Evolutionary conservation across 768 basidiomycete species (phyloP), one percentile per base, ranked within the genome.

Genomic region (Rhodotorula sphaerocarpa): DNA sequence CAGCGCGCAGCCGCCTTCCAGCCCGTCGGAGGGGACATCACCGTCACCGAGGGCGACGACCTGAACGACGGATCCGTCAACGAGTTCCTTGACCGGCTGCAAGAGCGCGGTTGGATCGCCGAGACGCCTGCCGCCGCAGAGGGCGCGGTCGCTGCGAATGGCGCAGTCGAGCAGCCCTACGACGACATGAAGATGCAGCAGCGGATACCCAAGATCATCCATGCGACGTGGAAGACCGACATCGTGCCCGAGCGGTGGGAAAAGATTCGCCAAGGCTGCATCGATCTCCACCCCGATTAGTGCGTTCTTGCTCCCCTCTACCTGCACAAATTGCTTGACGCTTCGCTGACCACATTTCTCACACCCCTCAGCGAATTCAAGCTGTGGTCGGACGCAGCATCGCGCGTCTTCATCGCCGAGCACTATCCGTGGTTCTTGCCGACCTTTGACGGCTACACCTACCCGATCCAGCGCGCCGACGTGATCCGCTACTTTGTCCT

Each of bases 201-300:
- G 14, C 53, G 54, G 69, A 84, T 97, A 42, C 95, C 92, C 5
- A 82, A 89, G 54, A 88, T 99, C 61, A 82, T 99, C 51, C 95
- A 99, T 76, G 93, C 96, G 81, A 97, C 95, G 28, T 99, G 95
- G 95, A 95, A 92, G 79, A 84, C 86, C 15, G 86, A 92, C 57
- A 82, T 81, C 0, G 79, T 99, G 28, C 95, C 95, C 4, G 76
- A 79, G 47, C 81, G 82, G 63, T 99, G 92, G 92, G 81, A 82
- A 64, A 78, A 77, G 44, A 80, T 91, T 48, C 90, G 90, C 31
- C 81, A 88, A 74, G 84, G 79, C 33, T 97, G 95, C 78, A 82
- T 85, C 61, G 83, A 87, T 71, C 84, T 95, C 80, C 91, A 92
- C 85, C 82, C 88, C 10, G 91, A 95, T 80, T 99, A 95, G 92